Evolutionary conservation across 192 early-diverging fungal genomes (phyloP).

Genomic region (Allomyces arbusculus): DNA sequence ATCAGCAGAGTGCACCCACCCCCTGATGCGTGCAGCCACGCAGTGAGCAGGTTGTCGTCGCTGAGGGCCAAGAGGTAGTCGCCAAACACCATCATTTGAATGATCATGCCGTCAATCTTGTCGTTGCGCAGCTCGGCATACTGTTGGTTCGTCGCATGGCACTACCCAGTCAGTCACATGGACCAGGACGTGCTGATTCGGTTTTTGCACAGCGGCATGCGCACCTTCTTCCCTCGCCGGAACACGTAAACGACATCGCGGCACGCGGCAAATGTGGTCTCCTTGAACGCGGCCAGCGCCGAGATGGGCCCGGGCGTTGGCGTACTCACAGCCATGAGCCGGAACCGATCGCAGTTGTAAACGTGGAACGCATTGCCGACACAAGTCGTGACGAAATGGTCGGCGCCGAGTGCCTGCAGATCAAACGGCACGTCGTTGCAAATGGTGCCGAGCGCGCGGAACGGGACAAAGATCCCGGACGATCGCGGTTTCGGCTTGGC

Average conservation of each 20-base stretch:
- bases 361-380: constrained; percentile 78
- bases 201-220: neutral
- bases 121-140: constrained; percentile 8
- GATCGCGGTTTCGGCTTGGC: neutral
- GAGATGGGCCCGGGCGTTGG: constrained; percentile 43
- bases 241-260: constrained; percentile 37
- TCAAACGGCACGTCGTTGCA: constrained; percentile 59
- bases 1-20: constrained; percentile 21
- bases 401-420: constrained; percentile 53
- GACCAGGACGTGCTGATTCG: constrained; percentile 1
- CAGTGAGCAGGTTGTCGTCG: constrained; percentile 54
- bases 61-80: constrained; percentile 51
- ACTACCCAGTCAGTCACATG: constrained; percentile 6
- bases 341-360: constrained; percentile 57
- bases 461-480: constrained; percentile 57
- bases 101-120: constrained; percentile 22
- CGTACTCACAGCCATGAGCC: constrained; percentile 56
- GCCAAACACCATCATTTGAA: constrained; percentile 50
- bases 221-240: constrained; percentile 47
- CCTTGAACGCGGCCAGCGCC: constrained; percentile 43
- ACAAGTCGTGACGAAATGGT: constrained; percentile 64
- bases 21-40: constrained; percentile 53
- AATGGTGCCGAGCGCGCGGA: constrained; percentile 77
- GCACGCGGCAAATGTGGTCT: constrained; percentile 53
- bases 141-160: constrained; percentile 3